Percentiles rank a stretch among this genome's conserved stretches.
phyloP scores from a whole-genome alignment of 2,329 filamentous ascomycete species.

The Tolypocladium ophioglossoides region DNA sequence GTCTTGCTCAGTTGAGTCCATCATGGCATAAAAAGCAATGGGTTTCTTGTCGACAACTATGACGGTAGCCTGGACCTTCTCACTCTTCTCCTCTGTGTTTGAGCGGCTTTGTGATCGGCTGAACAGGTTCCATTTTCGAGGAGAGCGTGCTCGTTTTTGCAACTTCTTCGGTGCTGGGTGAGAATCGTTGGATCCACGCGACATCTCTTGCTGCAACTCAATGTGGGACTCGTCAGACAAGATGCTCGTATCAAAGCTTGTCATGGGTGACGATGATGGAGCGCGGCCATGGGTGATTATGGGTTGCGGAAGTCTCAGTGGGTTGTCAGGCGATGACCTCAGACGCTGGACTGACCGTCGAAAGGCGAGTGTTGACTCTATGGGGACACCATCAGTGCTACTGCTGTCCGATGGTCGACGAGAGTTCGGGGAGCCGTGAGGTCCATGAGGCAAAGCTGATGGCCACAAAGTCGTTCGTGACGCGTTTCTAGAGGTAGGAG shows the following conservation, averaged over 20 bases:
- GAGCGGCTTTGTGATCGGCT: constrained; percentile 40
- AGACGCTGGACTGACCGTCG: constrained; percentile 44
- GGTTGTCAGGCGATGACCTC: constrained; percentile 30
- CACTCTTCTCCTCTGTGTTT: constrained; percentile 27
- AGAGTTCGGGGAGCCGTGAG: constrained; percentile 8
- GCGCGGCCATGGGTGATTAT: constrained; percentile 34
- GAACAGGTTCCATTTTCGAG: constrained; percentile 55
- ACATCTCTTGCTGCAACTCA: constrained; percentile 26
- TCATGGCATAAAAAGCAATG: constrained; percentile 50
- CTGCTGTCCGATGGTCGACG: constrained; percentile 45
- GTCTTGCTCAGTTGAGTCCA: constrained; percentile 48
- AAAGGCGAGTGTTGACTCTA: constrained; percentile 42
- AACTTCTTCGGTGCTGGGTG: constrained; percentile 38
- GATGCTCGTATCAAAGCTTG: constrained; percentile 45
- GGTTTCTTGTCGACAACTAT: constrained; percentile 38
- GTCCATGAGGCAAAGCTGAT: constrained; percentile 37
- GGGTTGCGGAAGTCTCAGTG: constrained; percentile 40
- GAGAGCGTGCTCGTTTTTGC: constrained; percentile 42
- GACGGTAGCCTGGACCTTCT: constrained; percentile 35
- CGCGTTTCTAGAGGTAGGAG: constrained; percentile 28
- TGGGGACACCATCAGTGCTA: constrained; percentile 36
- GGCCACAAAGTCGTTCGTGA: constrained; percentile 40
- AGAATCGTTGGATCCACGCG: constrained; percentile 17
- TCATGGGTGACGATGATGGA: constrained; percentile 37
- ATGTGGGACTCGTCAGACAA: constrained; percentile 45